phyloP scores from a whole-genome alignment of 2,329 filamentous ascomycete genomes.

The Ceratocystis harringtonii region DNA sequence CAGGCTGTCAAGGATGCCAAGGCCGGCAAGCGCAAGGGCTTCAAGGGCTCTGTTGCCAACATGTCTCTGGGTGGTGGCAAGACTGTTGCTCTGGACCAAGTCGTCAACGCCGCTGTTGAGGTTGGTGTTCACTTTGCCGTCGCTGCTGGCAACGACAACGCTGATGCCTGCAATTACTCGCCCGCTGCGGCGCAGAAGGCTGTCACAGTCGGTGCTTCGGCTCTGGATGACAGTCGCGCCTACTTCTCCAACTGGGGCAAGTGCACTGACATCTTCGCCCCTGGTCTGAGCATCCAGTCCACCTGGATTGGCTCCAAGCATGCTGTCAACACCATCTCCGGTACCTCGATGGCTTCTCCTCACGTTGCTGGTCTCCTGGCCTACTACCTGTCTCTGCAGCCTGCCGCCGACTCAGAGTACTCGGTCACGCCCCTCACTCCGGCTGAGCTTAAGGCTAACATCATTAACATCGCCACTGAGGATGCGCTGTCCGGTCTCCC shows the following conservation, averaged over 20 bases:
- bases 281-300: conserved; percentile 89
- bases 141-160: conserved; percentile 96
- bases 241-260: conserved; percentile 99
- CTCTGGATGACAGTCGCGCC: conserved; percentile 83
- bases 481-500: conserved; percentile 70
- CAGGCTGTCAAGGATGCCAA: conserved; percentile 65
- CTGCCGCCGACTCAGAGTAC: conserved; percentile 76
- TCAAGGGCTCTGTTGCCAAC: conserved; percentile 98
- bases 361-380: conserved; percentile 92
- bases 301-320: conserved; percentile 97
- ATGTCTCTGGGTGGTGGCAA: conserved; percentile 99
- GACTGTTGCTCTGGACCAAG: conserved; percentile 76
- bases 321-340: conserved; percentile 96
- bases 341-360: conserved; percentile 97
- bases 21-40: conserved; percentile 81
- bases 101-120: conserved; percentile 84
- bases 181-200: conserved; percentile 83
- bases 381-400: conserved; percentile 96
- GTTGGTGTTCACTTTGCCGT: conserved; percentile 95
- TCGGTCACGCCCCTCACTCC: conserved; percentile 80
- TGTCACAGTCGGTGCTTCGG: conserved; percentile 90
- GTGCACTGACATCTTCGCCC: conserved; percentile 98
- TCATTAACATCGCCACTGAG: conserved; percentile 70
- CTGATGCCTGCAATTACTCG: conserved; percentile 98
- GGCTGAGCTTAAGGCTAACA: conserved; percentile 79